phyloP scores from a whole-genome alignment of 2,329 filamentous ascomycete species.

The Lanzia echinophila region DNA sequence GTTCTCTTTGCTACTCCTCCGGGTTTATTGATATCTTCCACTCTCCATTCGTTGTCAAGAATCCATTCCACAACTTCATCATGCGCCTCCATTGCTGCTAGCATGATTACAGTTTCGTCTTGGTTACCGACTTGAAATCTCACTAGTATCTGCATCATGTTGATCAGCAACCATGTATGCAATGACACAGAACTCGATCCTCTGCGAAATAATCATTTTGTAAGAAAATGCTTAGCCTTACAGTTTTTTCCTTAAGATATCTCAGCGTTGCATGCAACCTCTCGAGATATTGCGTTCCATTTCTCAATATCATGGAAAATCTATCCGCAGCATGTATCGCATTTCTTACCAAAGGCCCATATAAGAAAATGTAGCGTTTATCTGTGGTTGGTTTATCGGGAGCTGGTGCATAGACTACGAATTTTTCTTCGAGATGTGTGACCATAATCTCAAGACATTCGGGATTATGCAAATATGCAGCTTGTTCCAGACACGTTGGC shows the following conservation, averaged over 20 bases:
- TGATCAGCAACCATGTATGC: background rate
- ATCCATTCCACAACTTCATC: background rate
- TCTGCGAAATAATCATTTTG: background rate
- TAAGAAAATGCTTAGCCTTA: background rate
- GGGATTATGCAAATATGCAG: background rate
- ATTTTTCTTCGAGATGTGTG: background rate
- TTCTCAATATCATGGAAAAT: conserved; percentile 5
- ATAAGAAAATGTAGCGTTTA: background rate
- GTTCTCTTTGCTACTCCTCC: background rate
- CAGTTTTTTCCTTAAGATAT: background rate
- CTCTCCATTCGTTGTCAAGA: background rate
- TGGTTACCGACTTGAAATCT: background rate
- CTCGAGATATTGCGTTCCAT: background rate
- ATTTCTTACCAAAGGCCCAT: background rate
- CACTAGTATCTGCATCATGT: background rate
- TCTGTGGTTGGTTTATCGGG: background rate
- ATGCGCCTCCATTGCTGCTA: background rate
- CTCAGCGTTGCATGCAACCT: background rate
- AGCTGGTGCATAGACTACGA: background rate
- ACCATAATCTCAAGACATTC: conserved; percentile 1
- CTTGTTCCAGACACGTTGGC: background rate
- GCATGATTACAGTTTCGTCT: background rate
- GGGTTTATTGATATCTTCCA: background rate
- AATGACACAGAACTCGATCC: background rate
- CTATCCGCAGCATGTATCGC: conserved; percentile 1